Evolutionary conservation across 257 asterid genomes (phyloP), one percentile per base, ranked within the genome.

Genomic region (Dorcoceras hygrometricum): DNA sequence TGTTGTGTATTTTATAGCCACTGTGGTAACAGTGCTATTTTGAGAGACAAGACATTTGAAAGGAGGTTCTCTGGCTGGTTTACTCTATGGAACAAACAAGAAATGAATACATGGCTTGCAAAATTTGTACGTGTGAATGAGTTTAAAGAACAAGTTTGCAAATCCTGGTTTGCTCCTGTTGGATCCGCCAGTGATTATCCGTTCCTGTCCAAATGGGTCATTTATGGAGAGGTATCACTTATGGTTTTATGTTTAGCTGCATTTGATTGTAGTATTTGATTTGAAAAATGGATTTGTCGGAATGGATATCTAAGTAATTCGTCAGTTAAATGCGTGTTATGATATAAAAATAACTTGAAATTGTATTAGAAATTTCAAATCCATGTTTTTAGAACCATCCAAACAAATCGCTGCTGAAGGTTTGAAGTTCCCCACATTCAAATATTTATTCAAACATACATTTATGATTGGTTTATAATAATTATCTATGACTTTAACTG

Each of bases 1-100:
- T 94, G 99, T 89, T 90, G 97, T 85, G 92, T 90, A 78, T 90
- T 94, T 84, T 94, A 94, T 85, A 94, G 97, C 85, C 99, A 94
- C 78, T 94, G 99, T 85, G 99, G 99, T 61, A 94, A 94, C 81
- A 94, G 83, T 61, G 94, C 96, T 65, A 83, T 86, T 70, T 76
- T 79, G 77, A 88, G 85, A 80, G 84, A 78, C 70, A 90, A 80
- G 70, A 73, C 92, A 34, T 76, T 83, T 63, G 97, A 87, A 19
- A 79, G 87, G 82, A 82, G 71, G 78, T 69, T 58, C 71, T 88
- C 91, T 56, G 85, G 86, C 57, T 94, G 96, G 99, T 85, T 85
- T 63, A 65, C 87, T 0, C 53, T 78, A 61, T 94, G 91, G 97
- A 94, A 87, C 34, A 93, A 90, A 83, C 90, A 85, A 72, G 93